Conservation (phyloP, 352 stramenopile species). For the Phytophthora vignae region DNA sequence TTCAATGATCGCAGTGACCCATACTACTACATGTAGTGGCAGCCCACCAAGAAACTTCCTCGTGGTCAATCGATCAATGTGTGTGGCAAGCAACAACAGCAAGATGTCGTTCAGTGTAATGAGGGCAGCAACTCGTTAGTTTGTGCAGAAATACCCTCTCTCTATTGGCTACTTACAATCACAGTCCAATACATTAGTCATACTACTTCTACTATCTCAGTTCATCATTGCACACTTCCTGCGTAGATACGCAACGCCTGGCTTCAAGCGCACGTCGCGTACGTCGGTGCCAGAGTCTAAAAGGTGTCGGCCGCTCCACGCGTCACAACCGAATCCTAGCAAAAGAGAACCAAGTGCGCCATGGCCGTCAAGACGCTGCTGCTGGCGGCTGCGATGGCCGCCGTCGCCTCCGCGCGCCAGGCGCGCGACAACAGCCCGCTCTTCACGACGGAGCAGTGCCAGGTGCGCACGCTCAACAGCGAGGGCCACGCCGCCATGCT, state of each 20-base stretch:
- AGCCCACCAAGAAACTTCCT: neutral
- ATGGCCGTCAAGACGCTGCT: slow-evolving; percentile 35
- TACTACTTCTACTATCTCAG: neutral
- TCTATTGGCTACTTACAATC: neutral
- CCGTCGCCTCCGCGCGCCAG: slow-evolving; percentile 15
- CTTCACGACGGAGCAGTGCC: slow-evolving; percentile 69
- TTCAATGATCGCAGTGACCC: too few species aligned
- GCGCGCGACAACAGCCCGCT: slow-evolving; percentile 54
- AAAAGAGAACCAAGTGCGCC: neutral
- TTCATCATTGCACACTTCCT: neutral
- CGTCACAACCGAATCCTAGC: slow-evolving; percentile 6
- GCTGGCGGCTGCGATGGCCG: slow-evolving; percentile 10
- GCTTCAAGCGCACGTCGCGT: slow-evolving; percentile 17
- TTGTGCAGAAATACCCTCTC: too few species aligned
- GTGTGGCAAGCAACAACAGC: neutral
- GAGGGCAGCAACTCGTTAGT: neutral
- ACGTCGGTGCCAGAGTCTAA: neutral
- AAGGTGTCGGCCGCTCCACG: slow-evolving; percentile 26
- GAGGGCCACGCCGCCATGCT: slow-evolving; percentile 49
- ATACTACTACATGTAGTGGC: too few species aligned
- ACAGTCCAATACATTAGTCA: neutral
- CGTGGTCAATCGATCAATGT: neutral
- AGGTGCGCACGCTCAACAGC: slow-evolving; percentile 49
- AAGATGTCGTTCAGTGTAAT: neutral
- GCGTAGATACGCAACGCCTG: slow-evolving; percentile 11